A percentile compares a stretch with the other conserved stretches of the same genome.
phyloP scores from a whole-genome alignment of 2,329 filamentous ascomycete species.

The Diaporthe aspalathi region DNA sequence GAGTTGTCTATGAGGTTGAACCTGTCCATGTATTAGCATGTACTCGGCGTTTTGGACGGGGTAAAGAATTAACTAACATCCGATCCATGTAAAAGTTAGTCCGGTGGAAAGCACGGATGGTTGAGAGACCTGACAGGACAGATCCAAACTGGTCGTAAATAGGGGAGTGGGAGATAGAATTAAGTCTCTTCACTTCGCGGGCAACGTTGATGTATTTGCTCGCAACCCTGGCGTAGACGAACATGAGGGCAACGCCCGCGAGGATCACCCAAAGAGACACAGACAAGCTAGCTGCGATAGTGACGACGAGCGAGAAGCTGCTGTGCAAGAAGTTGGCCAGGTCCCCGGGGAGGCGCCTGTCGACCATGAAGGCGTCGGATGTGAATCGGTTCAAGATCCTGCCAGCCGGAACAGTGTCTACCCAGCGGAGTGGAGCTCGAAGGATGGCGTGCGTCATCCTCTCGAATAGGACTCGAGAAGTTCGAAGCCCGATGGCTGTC shows the following conservation, averaged over 20 bases:
- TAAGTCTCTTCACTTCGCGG: constrained; percentile 55
- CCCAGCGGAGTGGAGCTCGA: constrained; percentile 53
- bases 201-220: constrained; percentile 52
- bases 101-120: constrained; percentile 55
- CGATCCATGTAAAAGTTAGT: constrained; percentile 51
- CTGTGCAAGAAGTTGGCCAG: constrained; percentile 46
- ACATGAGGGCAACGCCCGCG: constrained; percentile 50
- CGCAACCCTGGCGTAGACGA: constrained; percentile 50
- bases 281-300: constrained; percentile 50
- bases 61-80: constrained; percentile 42
- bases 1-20: constrained; percentile 49
- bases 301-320: constrained; percentile 48
- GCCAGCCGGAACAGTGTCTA: constrained; percentile 54
- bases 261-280: constrained; percentile 52
- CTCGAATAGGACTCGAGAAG: constrained; percentile 48
- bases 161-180: constrained; percentile 54
- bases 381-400: constrained; percentile 58
- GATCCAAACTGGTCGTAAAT: constrained; percentile 57
- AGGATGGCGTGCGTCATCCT: constrained; percentile 52
- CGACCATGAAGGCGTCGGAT: constrained; percentile 53
- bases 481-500: constrained; percentile 47
- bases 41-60: not conserved
- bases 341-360: constrained; percentile 48
- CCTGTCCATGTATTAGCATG: constrained; percentile 20
- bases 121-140: constrained; percentile 54